These are phyloP conservation scores for Bidens hawaiensis DNA, from an alignment of 140 eudicot genomes.

Conservation along the genomic window DNA sequence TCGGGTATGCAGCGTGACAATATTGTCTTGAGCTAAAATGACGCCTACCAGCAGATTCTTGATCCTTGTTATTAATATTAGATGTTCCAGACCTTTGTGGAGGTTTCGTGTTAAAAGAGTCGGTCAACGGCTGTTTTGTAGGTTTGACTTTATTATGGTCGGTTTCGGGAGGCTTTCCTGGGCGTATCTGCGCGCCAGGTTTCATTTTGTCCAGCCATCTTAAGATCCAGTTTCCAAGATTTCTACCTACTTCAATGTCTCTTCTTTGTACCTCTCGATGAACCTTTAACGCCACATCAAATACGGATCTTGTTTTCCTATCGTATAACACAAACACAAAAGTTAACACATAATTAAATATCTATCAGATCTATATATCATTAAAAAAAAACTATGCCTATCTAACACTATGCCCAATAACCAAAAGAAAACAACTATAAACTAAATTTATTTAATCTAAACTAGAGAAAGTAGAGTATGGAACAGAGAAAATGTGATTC, in stretches of 20 bases:
- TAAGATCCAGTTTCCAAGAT: constrained; percentile 77
- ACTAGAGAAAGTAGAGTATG: too few species aligned
- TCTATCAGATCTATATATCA: constrained; percentile 6
- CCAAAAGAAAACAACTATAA: neutral
- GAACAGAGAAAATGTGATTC: too few species aligned
- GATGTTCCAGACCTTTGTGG: constrained; percentile 24
- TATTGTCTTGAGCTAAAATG: constrained; percentile 37
- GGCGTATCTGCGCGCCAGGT: constrained; percentile 76
- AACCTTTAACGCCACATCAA: constrained; percentile 67
- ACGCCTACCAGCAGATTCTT: constrained; percentile 40
- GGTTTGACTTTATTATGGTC: constrained; percentile 16
- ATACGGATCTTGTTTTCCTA: constrained; percentile 67
- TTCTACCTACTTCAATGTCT: constrained; percentile 86
- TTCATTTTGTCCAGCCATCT: constrained; percentile 76
- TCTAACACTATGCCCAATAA: neutral
- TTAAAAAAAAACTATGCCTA: neutral
- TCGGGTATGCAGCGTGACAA: constrained; percentile 43
- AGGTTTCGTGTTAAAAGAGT: constrained; percentile 30
- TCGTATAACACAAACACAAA: constrained; percentile 7
- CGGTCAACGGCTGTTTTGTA: constrained; percentile 18
- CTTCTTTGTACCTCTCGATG: constrained; percentile 72
- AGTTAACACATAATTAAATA: neutral
- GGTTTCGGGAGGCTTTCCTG: constrained; percentile 21
- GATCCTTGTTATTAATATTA: constrained; percentile 18
- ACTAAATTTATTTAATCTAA: too few species aligned